phyloP scores from a whole-genome alignment of 1,139 yeast genomes.

The Tardiomyces digboiensis region DNA sequence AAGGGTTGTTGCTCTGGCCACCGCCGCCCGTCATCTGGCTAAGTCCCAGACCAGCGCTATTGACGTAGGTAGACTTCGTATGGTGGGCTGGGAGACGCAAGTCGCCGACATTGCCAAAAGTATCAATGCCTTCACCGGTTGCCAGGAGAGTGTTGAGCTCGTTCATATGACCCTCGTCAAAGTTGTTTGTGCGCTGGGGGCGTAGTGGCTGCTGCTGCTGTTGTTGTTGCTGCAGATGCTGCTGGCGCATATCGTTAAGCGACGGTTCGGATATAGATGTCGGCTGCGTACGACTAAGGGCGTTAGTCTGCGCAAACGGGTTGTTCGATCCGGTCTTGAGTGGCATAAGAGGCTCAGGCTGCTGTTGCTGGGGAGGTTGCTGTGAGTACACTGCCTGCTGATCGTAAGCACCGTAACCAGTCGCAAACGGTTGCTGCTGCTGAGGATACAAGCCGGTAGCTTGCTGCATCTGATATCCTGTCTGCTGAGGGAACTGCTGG shows the following conservation, averaged over 20 bases:
- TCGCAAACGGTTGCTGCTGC: constrained; percentile 27
- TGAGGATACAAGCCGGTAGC: constrained; percentile 18
- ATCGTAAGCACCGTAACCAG: constrained; percentile 7
- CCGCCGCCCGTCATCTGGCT: constrained; percentile 25
- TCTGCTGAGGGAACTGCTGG: constrained; percentile 29
- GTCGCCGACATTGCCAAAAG: constrained; percentile 92
- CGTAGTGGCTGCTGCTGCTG: constrained; percentile 29
- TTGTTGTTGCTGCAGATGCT: constrained; percentile 24
- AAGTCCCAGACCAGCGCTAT: constrained; percentile 82
- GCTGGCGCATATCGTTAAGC: constrained; percentile 10
- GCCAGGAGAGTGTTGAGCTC: constrained; percentile 74
- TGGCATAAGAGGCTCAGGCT: constrained; percentile 40
- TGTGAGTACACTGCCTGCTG: constrained; percentile 9
- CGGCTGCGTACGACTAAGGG: not conserved
- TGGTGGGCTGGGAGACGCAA: constrained; percentile 89
- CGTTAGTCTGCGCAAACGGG: constrained; percentile 60
- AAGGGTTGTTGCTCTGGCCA: constrained; percentile 68
- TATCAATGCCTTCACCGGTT: constrained; percentile 87
- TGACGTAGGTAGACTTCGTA: constrained; percentile 72
- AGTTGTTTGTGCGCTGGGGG: constrained; percentile 2
- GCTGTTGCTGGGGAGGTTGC: constrained; percentile 31
- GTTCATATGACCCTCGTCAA: constrained; percentile 36
- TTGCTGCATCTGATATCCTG: constrained; percentile 23
- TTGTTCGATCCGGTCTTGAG: constrained; percentile 79
- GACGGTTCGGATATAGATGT: constrained; percentile 5